Evolutionary conservation across 129 eudicot genomes (phyloP).

Genomic region (Smallanthus sonchifolius): DNA sequence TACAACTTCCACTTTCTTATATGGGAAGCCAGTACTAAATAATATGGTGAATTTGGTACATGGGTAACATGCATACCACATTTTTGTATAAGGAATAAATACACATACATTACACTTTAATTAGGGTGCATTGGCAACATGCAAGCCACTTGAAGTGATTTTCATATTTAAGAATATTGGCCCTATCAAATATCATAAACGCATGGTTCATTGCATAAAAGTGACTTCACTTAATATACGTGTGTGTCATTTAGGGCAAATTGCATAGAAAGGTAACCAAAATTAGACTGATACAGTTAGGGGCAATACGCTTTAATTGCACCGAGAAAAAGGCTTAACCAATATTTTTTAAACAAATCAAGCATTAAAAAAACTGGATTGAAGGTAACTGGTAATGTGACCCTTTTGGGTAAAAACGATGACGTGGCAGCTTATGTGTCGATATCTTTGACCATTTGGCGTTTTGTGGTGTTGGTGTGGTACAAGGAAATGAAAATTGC

Average conservation of each 20-base stretch:
- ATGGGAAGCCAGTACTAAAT: background rate
- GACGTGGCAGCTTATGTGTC: background rate
- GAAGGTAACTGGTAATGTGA: no score
- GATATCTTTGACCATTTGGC: background rate
- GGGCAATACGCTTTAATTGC: background rate
- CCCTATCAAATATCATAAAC: background rate
- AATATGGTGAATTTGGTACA: background rate
- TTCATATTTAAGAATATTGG: background rate
- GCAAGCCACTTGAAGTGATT: background rate
- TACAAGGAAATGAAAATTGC: background rate
- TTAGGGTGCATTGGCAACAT: background rate
- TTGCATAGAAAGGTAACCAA: background rate
- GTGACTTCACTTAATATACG: background rate
- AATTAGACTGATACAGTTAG: background rate
- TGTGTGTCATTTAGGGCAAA: background rate
- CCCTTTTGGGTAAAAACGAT: background rate
- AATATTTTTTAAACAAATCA: background rate
- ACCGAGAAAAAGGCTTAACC: background rate
- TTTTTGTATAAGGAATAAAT: background rate
- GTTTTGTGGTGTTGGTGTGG: background rate
- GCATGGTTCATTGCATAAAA: background rate
- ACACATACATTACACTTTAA: background rate
- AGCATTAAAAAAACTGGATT: background rate
- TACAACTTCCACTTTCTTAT: background rate
- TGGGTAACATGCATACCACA: background rate